Evolutionary conservation across 2,329 filamentous ascomycete species (phyloP), one percentile per base, ranked within the genome.

Genomic region (Xenoacremonium recifei): DNA sequence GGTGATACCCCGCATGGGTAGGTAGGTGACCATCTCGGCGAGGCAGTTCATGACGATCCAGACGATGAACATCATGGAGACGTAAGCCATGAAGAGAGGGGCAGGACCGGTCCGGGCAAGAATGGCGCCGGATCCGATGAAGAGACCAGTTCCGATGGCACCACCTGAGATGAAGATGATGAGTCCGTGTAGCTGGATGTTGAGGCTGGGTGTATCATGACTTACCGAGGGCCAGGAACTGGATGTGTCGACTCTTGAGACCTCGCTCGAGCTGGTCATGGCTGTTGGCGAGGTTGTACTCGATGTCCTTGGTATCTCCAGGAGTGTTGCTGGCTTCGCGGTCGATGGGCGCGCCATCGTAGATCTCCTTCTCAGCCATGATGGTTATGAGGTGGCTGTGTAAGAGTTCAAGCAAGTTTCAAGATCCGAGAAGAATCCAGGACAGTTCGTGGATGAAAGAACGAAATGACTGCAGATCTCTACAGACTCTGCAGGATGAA

Each of bases 41-140:
- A 78, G 63, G 50, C 63, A 55, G 58, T 77, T 76, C 75, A 79
- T 78, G 41, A 79, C 63, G 42, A 68, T 63, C 70, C 73, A 79
- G n/a, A 79, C 74, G 10, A 78, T 57, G 3, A 65, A 20, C 68
- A 76, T 76, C 73, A 77, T 76, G 49, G 66, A 68, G 5, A 77
- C 53, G 61, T 87, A 90, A 19, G 80, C 81, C 62, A 89, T 81
- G 58, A 89, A 75, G 13, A 89, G 66, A 1, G 84, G 82, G 4
- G 82, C 84, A 3, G 82, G 82, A 2, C 82, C 82, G 19, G 75
- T 73, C 4, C 66, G 64, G 21, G 72, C 66, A 37, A 84, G 65
- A 37, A 80, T 78, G 44, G 64, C 64, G 18, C 80, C 80, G 30
- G 76, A 79, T 41, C 80, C 78, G 46, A 85, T 72, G 59, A 84